phyloP scores from a whole-genome alignment of 345 rosid genomes.

The Citrus maxima region DNA sequence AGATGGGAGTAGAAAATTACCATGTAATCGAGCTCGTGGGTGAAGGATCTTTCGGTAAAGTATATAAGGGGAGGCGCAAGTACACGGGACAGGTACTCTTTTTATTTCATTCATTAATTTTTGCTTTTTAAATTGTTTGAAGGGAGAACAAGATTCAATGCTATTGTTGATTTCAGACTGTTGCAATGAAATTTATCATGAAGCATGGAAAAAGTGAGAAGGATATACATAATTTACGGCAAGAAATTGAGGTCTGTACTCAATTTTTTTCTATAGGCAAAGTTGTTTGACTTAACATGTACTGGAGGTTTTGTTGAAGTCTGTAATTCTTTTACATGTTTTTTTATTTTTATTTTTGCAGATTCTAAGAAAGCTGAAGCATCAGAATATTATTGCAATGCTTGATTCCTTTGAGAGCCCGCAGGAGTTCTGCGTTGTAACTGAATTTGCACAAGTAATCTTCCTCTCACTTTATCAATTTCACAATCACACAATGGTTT shows the following conservation, averaged over 20 bases:
- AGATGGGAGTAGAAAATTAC: conserved; percentile 83
- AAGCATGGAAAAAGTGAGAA: conserved; percentile 94
- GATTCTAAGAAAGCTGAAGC: conserved; percentile 94
- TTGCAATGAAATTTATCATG: conserved; percentile 96
- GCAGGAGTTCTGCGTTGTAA: conserved; percentile 94
- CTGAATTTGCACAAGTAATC: conserved; percentile 91
- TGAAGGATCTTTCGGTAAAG: conserved; percentile 97
- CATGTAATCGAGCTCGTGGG: conserved; percentile 96
- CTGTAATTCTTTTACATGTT: background rate
- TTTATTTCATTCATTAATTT: background rate
- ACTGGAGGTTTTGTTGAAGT: background rate
- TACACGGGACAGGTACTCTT: conserved; percentile 71
- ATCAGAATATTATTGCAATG: conserved; percentile 91
- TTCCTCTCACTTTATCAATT: conserved; percentile 5
- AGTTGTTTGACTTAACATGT: background rate
- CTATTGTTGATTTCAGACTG: conserved; percentile 51
- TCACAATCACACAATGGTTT: background rate
- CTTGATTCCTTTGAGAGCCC: conserved; percentile 95
- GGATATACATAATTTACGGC: conserved; percentile 82
- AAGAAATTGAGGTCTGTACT: conserved; percentile 80
- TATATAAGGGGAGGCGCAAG: conserved; percentile 86
- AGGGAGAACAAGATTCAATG: background rate
- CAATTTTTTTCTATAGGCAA: background rate
- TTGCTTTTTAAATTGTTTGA: background rate
- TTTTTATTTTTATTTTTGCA: conserved; percentile 19